Evolutionary conservation across 2,329 filamentous ascomycete genomes (phyloP).

Genomic region (Ascochyta fabae): DNA sequence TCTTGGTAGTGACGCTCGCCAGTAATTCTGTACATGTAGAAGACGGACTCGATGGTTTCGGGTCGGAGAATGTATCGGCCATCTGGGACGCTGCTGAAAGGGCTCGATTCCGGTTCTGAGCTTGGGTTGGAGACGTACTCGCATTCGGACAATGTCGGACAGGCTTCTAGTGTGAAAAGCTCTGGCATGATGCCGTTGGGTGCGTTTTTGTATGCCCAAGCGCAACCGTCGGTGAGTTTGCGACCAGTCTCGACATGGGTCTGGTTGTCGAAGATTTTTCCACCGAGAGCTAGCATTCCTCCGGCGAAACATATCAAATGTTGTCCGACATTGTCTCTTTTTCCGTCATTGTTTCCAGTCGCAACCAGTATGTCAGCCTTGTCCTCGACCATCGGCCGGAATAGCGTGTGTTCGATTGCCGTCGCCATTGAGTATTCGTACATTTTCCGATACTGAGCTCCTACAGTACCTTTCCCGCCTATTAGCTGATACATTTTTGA

Average conservation of each 20-base stretch:
- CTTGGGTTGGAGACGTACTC: slow-evolving; percentile 49
- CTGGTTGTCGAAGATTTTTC: slow-evolving; percentile 60
- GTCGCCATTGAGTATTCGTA: slow-evolving; percentile 61
- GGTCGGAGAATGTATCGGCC: slow-evolving; percentile 57
- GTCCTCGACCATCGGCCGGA: slow-evolving; percentile 57
- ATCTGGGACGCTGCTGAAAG: slow-evolving; percentile 52
- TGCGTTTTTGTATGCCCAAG: slow-evolving; percentile 65
- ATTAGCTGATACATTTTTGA: slow-evolving; percentile 56
- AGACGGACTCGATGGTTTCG: slow-evolving; percentile 66
- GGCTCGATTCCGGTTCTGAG: slow-evolving; percentile 30
- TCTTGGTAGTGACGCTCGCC: slow-evolving; percentile 57
- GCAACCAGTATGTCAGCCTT: slow-evolving; percentile 55
- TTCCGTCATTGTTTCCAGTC: slow-evolving; percentile 47
- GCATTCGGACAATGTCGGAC: slow-evolving; percentile 46
- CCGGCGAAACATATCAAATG: slow-evolving; percentile 67
- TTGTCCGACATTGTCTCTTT: slow-evolving; percentile 56
- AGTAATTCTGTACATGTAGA: slow-evolving; percentile 65
- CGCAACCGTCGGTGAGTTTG: slow-evolving; percentile 65
- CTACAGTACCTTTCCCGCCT: slow-evolving; percentile 52
- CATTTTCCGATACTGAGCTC: slow-evolving; percentile 58
- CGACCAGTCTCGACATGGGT: slow-evolving; percentile 62
- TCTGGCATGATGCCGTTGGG: slow-evolving; percentile 68
- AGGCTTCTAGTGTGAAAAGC: slow-evolving; percentile 55
- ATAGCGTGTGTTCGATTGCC: slow-evolving; percentile 55
- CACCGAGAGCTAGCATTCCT: slow-evolving; percentile 67